Percentiles rank a stretch among this genome's conserved stretches.
These are phyloP conservation scores for Tardiomyces depauwii DNA, from an alignment of 1,139 yeast genomes.

Conservation along the genomic window DNA sequence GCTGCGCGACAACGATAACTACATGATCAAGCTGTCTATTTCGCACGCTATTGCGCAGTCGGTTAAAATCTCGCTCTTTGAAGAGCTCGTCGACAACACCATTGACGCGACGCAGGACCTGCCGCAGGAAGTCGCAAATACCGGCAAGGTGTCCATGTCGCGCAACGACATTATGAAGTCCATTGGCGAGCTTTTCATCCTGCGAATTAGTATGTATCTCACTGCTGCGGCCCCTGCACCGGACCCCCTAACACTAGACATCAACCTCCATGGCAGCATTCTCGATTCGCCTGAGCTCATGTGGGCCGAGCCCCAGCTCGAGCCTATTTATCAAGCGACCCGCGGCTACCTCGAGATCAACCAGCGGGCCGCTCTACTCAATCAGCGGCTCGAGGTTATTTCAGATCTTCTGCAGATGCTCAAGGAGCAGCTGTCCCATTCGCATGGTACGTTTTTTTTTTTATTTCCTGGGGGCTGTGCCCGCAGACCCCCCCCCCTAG, in stretches of 20 bases:
- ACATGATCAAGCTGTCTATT: constrained; percentile 78
- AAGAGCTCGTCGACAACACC: constrained; percentile 89
- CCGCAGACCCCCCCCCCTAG: too few relatives aligned
- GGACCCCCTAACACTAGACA: constrained; percentile 19
- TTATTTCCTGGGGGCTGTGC: too few relatives aligned
- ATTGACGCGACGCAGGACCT: constrained; percentile 95
- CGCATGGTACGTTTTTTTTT: constrained; percentile 31
- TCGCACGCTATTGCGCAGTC: constrained; percentile 90
- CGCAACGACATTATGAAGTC: constrained; percentile 93
- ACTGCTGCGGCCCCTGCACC: not conserved
- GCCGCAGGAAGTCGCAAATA: constrained; percentile 88
- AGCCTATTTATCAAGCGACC: constrained; percentile 93
- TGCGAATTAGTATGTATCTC: constrained; percentile 45
- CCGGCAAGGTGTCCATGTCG: constrained; percentile 91
- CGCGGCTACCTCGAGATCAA: constrained; percentile 90
- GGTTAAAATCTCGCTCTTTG: constrained; percentile 87
- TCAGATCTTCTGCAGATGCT: constrained; percentile 90
- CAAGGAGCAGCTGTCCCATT: constrained; percentile 92
- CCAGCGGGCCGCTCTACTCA: constrained; percentile 78
- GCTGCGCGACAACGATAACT: constrained; percentile 78
- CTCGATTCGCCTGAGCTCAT: constrained; percentile 92
- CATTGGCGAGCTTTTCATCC: constrained; percentile 86
- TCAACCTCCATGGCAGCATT: constrained; percentile 89
- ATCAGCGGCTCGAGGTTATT: constrained; percentile 87
- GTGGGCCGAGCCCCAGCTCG: constrained; percentile 98